Conservation (phyloP, 1,284 basidiomycete species). For the Marasmius oreades region DNA sequence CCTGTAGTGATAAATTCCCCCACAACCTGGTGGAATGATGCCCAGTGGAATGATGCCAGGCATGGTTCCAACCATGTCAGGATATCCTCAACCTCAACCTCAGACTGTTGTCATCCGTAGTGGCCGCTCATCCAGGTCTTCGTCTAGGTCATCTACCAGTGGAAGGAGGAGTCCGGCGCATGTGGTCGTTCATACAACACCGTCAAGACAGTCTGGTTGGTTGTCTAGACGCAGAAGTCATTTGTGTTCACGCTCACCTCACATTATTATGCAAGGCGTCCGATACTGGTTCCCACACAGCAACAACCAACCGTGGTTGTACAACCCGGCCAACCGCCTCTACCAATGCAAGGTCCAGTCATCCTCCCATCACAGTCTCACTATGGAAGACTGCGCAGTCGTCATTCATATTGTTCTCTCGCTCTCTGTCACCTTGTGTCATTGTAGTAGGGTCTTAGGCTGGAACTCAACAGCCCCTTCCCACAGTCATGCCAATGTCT, state of each 20-base stretch:
- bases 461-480: not conserved
- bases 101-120: too few species aligned
- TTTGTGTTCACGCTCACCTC: constrained; percentile 10
- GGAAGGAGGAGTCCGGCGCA: constrained; percentile 13
- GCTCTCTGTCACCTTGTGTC: not conserved
- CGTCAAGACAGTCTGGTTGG: not conserved
- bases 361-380: too few species aligned
- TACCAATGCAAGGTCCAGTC: not conserved
- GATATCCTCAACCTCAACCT: not conserved
- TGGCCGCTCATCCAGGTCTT: too few species aligned
- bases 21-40: constrained; percentile 5
- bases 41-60: too few species aligned
- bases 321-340: not conserved
- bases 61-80: not conserved
- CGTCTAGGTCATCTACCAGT: not conserved
- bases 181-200: not conserved
- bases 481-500: not conserved
- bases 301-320: not conserved
- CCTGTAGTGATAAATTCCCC: constrained; percentile 16
- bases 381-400: not conserved
- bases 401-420: not conserved
- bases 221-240: not conserved
- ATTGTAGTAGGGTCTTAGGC: not conserved
- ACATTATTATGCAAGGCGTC: not conserved
- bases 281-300: not conserved